These are phyloP conservation scores for Aspergillus ochraceoroseus DNA, from an alignment of 2,329 filamentous ascomycete genomes.

Conservation along the genomic window DNA sequence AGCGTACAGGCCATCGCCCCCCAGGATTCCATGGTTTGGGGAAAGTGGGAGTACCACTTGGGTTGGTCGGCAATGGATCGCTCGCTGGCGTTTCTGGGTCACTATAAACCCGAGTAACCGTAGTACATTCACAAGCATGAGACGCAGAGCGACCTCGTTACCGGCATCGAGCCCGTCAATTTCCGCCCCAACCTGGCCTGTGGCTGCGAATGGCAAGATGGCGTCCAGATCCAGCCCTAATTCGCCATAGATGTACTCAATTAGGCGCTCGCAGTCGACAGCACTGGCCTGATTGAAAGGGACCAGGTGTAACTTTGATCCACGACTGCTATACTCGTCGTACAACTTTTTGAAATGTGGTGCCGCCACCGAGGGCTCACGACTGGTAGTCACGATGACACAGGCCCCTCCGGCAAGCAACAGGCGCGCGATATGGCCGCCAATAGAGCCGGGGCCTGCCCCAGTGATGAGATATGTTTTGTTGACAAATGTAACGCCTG, in stretches of 20 bases:
- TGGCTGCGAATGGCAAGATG: constrained; percentile 6
- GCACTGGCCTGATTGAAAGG: constrained; percentile 8
- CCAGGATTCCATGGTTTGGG: constrained; percentile 7
- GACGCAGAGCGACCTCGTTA: constrained; percentile 2
- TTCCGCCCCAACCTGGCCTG: background rate
- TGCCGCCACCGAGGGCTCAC: background rate
- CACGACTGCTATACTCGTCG: background rate
- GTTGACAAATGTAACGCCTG: background rate
- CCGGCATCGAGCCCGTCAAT: background rate
- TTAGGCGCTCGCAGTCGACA: background rate
- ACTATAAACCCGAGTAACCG: constrained; percentile 1
- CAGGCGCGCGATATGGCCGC: background rate
- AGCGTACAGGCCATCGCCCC: constrained; percentile 7
- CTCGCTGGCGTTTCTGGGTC: background rate
- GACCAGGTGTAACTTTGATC: background rate
- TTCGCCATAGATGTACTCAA: constrained; percentile 4
- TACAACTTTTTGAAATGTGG: background rate
- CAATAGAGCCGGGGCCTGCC: constrained; percentile 2
- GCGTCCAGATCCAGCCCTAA: constrained; percentile 3
- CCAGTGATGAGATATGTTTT: constrained; percentile 7
- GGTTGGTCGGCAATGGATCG: background rate
- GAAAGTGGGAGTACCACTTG: constrained; percentile 5
- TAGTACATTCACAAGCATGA: constrained; percentile 6
- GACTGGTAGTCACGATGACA: constrained; percentile 4
- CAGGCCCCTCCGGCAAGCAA: constrained; percentile 2